These are phyloP conservation scores for Phialophora chinensis DNA, from an alignment of 2,329 filamentous ascomycete genomes.

Conservation along the genomic window DNA sequence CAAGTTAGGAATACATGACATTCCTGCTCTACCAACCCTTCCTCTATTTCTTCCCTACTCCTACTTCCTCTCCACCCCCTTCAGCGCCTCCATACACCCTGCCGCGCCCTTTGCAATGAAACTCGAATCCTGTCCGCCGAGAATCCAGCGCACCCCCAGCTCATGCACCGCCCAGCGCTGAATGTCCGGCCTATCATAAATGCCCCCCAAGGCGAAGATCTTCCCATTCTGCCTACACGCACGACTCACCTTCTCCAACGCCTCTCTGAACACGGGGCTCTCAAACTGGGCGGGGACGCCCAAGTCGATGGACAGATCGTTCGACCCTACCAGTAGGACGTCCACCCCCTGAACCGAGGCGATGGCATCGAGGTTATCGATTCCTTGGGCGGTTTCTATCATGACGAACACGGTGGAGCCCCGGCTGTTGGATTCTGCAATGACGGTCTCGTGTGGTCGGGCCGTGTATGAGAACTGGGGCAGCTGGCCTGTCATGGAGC, in stretches of 20 bases:
- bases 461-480: conserved; percentile 24
- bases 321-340: conserved; percentile 28
- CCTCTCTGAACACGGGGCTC: conserved; percentile 9
- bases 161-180: conserved; percentile 17
- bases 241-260: conserved; percentile 18
- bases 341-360: conserved; percentile 29
- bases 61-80: neutral
- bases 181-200: conserved; percentile 20
- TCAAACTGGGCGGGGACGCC: conserved; percentile 28
- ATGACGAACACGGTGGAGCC: conserved; percentile 30
- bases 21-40: neutral
- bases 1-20: neutral
- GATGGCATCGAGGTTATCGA: conserved; percentile 29
- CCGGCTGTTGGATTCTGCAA: conserved; percentile 6
- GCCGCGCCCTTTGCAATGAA: conserved; percentile 30
- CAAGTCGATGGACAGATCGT: conserved; percentile 28
- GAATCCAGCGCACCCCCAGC: conserved; percentile 28
- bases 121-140: conserved; percentile 33
- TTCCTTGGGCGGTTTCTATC: conserved; percentile 29
- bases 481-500: conserved; percentile 27
- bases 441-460: neutral
- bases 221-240: conserved; percentile 22
- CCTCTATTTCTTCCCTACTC: neutral
- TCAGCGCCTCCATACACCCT: conserved; percentile 16
- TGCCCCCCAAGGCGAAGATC: conserved; percentile 20